Evolutionary conservation across 1,284 basidiomycete genomes (phyloP), one percentile per base, ranked within the genome.

Genomic region (Leccinum subrobustum): DNA sequence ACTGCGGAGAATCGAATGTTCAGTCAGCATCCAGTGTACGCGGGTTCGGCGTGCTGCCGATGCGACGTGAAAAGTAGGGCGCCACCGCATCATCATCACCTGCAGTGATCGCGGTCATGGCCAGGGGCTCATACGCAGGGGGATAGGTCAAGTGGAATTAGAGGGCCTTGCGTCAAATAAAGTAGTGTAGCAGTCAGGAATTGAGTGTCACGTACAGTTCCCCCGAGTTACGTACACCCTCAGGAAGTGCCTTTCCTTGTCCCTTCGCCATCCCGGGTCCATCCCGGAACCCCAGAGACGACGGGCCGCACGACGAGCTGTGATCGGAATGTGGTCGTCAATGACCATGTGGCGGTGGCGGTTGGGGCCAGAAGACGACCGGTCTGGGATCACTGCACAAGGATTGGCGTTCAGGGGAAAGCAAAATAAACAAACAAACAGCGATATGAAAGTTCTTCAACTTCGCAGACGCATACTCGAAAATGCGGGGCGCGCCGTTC

Each of bases 171-270:
- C 1, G 44, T 42, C 39, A 62, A 60, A 55, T 50, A 51, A 39
- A 16, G 65, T 20, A 47, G 6, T 20, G 18, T 11, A 44, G 39
- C 8, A 42, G 37, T 54, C 52, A 14, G 29, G 47, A 20, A 6
- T n/a, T 8, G 20, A 23, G n/a, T n/a, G 23, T 61, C 63, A 51
- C 60, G 48, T 65, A 55, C 54, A 44, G 35, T 55, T 51, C 23
- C 65, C 61, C 64, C 56, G 42, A 52, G 27, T 64, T 65, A 54
- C 53, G 53, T 68, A 66, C 67, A 65, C 67, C 63, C 57, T 27
- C 18, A 31, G 4, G 63, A 59, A 55, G 48, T 47, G 50, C 54
- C 48, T 64, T 56, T 35, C 48, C 31, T 59, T 52, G 27, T 64
- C 33, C 44, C 39, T 31, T 51, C 14, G 11, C 18, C 18, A 27